Evolutionary conservation across 352 stramenopile genomes (phyloP).

Genomic region (Pythium rhizo-oryzae): DNA sequence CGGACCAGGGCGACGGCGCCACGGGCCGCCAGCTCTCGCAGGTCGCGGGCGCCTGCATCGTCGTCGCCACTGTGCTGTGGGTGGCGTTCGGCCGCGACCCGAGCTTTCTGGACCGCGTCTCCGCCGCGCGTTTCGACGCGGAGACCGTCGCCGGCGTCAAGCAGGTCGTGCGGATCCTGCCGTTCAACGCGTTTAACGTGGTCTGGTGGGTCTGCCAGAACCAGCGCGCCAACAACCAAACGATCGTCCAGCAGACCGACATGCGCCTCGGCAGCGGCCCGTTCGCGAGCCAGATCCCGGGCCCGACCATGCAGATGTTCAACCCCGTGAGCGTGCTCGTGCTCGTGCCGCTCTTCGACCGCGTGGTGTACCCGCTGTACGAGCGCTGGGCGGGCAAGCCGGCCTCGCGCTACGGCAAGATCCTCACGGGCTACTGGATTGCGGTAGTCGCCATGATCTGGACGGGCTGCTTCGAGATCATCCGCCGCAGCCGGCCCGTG

Average conservation of each 20-base stretch:
- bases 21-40: constrained; percentile 17
- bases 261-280: constrained; percentile 24
- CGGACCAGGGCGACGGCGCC: constrained; percentile 21
- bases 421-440: constrained; percentile 22
- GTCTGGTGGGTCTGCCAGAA: constrained; percentile 38
- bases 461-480: background rate
- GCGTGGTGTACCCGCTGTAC: constrained; percentile 23
- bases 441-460: constrained; percentile 25
- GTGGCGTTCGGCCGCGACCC: constrained; percentile 37
- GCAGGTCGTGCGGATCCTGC: constrained; percentile 48
- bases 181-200: constrained; percentile 48
- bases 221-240: constrained; percentile 38
- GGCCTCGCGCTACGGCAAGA: constrained; percentile 21
- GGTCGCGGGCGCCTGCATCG: constrained; percentile 10
- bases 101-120: constrained; percentile 40
- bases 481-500: too few species aligned
- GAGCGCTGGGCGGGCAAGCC: constrained; percentile 13
- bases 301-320: constrained; percentile 33
- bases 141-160: constrained; percentile 48
- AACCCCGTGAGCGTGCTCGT: constrained; percentile 28
- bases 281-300: constrained; percentile 28
- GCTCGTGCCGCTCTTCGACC: constrained; percentile 18
- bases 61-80: constrained; percentile 40
- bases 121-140: constrained; percentile 42
- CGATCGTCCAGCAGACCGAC: constrained; percentile 38